These are phyloP conservation scores for Omphalea diandra DNA, from an alignment of 441 rosid species.

Conservation along the genomic window DNA sequence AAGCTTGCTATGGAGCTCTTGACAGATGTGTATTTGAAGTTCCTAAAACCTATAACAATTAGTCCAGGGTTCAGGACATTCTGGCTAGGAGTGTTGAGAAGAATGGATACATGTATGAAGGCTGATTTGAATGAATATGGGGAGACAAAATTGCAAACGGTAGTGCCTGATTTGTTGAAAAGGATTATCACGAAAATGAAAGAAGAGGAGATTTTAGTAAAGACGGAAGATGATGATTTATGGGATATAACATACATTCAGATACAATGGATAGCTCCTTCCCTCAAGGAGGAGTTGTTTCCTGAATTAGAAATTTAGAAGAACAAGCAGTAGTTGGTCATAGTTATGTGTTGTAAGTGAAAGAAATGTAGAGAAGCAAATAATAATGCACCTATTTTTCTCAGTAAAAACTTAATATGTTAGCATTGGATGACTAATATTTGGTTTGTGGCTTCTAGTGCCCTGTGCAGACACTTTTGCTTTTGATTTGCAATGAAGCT, in stretches of 20 bases:
- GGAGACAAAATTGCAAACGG: constrained; percentile 42
- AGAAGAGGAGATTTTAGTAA: constrained; percentile 58
- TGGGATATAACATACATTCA: constrained; percentile 86
- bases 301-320: constrained; percentile 49
- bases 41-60: constrained; percentile 44
- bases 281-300: constrained; percentile 69
- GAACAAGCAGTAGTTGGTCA: too few species aligned
- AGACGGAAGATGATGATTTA: constrained; percentile 57
- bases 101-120: constrained; percentile 96
- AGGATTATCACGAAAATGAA: constrained; percentile 66
- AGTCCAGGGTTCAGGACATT: constrained; percentile 67
- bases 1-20: constrained; percentile 64
- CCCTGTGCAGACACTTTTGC: too few species aligned
- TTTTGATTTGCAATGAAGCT: too few species aligned
- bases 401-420: too few species aligned
- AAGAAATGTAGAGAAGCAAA: background rate
- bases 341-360: too few species aligned
- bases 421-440: too few species aligned
- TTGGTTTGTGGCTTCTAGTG: too few species aligned
- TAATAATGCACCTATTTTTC: background rate
- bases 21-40: constrained; percentile 51
- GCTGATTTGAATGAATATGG: constrained; percentile 71
- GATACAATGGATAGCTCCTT: constrained; percentile 93
- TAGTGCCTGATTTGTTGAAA: constrained; percentile 57
- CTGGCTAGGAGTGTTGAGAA: constrained; percentile 85